phyloP scores from a whole-genome alignment of 306 rosid genomes.

The Gillenia trifoliata region DNA sequence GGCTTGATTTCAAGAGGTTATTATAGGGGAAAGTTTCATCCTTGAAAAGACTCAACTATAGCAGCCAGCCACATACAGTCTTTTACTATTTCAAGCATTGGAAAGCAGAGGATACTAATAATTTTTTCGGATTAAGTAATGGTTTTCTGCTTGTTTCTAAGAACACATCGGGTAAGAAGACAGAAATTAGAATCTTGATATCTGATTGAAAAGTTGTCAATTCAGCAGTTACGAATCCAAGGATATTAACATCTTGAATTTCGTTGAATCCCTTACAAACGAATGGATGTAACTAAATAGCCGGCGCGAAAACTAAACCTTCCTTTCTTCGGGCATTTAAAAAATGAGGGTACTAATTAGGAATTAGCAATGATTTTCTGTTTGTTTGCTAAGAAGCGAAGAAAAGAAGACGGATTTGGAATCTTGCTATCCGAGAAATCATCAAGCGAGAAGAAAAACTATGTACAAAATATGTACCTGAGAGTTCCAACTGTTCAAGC shows the following conservation, averaged over 20 bases:
- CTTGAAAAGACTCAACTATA: not conserved
- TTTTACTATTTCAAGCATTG: not conserved
- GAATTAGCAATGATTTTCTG: not conserved
- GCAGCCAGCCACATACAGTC: not conserved
- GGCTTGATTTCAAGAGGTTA: not conserved
- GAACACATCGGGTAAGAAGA: not conserved
- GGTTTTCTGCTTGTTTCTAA: not conserved
- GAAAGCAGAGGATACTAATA: not conserved
- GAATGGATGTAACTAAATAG: not conserved
- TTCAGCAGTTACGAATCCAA: not conserved
- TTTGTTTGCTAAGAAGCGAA: not conserved
- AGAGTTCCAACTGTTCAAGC: constrained; percentile 75
- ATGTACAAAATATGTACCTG: constrained; percentile 38
- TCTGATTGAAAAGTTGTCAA: not conserved
- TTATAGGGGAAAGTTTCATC: not conserved
- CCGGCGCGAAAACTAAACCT: not conserved
- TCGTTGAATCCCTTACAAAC: not conserved
- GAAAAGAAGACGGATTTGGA: not conserved
- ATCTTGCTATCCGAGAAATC: not conserved
- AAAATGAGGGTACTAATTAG: not conserved
- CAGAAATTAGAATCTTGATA: not conserved
- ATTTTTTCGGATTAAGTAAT: not conserved
- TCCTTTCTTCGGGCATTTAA: not conserved
- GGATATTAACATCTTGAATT: not conserved
- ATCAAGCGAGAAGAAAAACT: not conserved